Conservation (phyloP, 2,329 filamentous ascomycete genomes). For the Huntiella abstrusa region DNA sequence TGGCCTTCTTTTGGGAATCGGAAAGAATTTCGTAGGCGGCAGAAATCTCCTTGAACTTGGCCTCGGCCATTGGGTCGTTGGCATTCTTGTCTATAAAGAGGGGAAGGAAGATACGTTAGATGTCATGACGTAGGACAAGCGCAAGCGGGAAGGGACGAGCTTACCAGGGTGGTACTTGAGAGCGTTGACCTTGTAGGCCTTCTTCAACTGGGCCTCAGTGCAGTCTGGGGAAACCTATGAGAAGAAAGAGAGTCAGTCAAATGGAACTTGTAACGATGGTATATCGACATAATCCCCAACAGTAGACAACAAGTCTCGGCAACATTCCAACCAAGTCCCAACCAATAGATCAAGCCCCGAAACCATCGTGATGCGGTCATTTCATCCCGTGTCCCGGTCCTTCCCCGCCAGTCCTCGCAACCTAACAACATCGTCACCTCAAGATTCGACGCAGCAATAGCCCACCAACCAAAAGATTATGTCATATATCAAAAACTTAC, state of each 20-base stretch:
- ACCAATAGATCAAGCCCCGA: background rate
- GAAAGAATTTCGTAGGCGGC: conserved; percentile 91
- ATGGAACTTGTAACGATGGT: no score
- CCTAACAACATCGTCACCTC: background rate
- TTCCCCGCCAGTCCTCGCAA: background rate
- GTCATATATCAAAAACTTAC: conserved; percentile 28
- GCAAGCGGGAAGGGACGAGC: conserved; percentile 14
- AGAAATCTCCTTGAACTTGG: conserved; percentile 97
- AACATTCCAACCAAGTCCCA: background rate
- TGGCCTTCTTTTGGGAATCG: conserved; percentile 71
- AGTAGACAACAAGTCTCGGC: background rate
- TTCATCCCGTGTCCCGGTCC: no score
- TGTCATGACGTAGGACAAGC: background rate
- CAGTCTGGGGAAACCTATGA: conserved; percentile 58
- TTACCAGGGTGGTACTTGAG: conserved; percentile 71
- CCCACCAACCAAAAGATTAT: background rate
- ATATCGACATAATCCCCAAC: background rate
- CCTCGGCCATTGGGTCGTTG: conserved; percentile 77
- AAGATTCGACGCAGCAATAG: background rate
- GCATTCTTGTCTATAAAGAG: conserved; percentile 68
- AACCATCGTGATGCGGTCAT: background rate
- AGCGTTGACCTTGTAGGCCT: conserved; percentile 69
- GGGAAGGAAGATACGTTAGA: conserved; percentile 12
- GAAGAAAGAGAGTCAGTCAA: background rate
- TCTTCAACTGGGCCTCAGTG: conserved; percentile 75